Conservation (phyloP, 805 yeast species). For the Kodamaea jinghongensis region DNA sequence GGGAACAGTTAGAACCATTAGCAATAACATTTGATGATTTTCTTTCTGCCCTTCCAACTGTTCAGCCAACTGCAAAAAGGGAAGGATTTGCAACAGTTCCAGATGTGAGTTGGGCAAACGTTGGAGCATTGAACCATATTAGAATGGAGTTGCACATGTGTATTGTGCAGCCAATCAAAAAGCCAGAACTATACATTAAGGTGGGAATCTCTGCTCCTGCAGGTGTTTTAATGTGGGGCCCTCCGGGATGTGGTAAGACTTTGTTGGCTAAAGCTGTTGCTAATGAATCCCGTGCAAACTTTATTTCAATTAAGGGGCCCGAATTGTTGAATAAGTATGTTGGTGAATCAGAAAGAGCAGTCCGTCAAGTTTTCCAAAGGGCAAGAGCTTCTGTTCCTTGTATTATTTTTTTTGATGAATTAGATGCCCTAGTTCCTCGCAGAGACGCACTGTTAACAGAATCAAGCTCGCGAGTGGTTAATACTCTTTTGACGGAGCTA, state of each 20-base stretch:
- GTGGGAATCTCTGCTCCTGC: conserved; percentile 97
- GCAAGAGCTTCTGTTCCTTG: conserved; percentile 94
- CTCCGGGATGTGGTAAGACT: conserved; percentile 99
- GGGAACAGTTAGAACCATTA: conserved; percentile 71
- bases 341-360: conserved; percentile 93
- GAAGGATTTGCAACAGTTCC: conserved; percentile 99
- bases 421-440: conserved; percentile 93
- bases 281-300: conserved; percentile 93
- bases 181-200: conserved; percentile 83
- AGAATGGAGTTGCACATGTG: conserved; percentile 95
- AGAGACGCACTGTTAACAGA: conserved; percentile 88
- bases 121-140: conserved; percentile 80
- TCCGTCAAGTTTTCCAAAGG: conserved; percentile 86
- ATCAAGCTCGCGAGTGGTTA: conserved; percentile 89
- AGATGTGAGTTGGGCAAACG: conserved; percentile 92
- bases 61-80: conserved; percentile 96
- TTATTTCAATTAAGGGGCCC: conserved; percentile 94
- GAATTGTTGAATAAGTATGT: conserved; percentile 92
- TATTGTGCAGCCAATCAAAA: conserved; percentile 91
- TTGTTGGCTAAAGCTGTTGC: conserved; percentile 96
- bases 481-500: conserved; percentile 87
- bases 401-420: conserved; percentile 91
- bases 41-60: conserved; percentile 78
- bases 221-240: conserved; percentile 98
- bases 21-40: conserved; percentile 80